Evolutionary conservation across 495 filamentous ascomycete genomes (phyloP).

Genomic region (Daldinia childiae): DNA sequence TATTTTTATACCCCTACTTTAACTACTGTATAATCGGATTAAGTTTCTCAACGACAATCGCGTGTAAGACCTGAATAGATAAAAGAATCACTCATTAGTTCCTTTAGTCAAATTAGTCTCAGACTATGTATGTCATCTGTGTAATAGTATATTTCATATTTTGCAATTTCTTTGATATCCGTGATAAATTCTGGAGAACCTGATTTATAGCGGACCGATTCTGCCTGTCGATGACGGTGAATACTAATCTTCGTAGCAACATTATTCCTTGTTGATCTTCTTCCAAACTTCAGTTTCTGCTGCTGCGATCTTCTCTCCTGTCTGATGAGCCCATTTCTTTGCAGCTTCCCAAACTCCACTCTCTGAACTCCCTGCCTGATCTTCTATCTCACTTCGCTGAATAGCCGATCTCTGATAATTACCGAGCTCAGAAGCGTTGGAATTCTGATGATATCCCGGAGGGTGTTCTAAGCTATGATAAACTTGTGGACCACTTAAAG

Average conservation of each 20-base stretch:
- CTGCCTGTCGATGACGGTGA: not conserved
- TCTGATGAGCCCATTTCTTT: constrained; percentile 68
- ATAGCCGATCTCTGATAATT: constrained; percentile 46
- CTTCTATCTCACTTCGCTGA: constrained; percentile 41
- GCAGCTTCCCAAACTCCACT: constrained; percentile 63
- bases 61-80: constrained; percentile 1
- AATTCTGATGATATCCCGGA: constrained; percentile 66
- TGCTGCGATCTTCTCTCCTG: constrained; percentile 68
- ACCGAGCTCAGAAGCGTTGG: constrained; percentile 57
- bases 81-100: not conserved
- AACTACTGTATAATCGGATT: not conserved
- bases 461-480: constrained; percentile 55
- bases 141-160: not conserved
- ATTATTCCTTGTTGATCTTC: constrained; percentile 65
- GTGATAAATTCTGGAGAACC: constrained; percentile 11
- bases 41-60: not conserved
- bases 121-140: not conserved
- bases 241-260: not conserved
- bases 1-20: not conserved
- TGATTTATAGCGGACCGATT: constrained; percentile 7
- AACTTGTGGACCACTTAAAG: constrained; percentile 5
- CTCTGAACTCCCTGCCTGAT: constrained; percentile 50
- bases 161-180: constrained; percentile 4
- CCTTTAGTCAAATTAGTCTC: not conserved
- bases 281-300: constrained; percentile 78